Evolutionary conservation across 106 monocot genomes (phyloP).

Genomic region (Narthecium ossifragum): DNA sequence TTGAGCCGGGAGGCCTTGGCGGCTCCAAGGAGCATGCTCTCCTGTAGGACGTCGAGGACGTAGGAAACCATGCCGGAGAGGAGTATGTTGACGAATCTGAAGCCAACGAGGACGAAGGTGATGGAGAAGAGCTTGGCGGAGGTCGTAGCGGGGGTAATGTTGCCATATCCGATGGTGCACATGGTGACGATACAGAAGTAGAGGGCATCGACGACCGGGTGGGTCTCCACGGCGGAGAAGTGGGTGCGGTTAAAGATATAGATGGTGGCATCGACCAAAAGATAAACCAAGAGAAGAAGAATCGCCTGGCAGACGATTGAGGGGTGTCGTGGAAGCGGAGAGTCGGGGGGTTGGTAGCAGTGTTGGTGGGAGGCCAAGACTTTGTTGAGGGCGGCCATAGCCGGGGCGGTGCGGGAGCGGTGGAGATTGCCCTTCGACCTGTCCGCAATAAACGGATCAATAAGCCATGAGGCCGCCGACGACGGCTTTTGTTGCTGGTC

Average conservation of each 20-base stretch:
- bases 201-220: slow-evolving; percentile 72
- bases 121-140: slow-evolving; percentile 79
- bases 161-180: slow-evolving; percentile 94
- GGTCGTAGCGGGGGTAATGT: slow-evolving; percentile 69
- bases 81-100: slow-evolving; percentile 83
- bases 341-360: background rate
- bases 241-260: slow-evolving; percentile 41
- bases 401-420: slow-evolving; percentile 71
- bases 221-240: slow-evolving; percentile 37
- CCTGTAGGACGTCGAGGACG: slow-evolving; percentile 76
- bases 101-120: slow-evolving; percentile 74
- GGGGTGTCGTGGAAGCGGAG: background rate
- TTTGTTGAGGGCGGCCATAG: slow-evolving; percentile 46
- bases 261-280: slow-evolving; percentile 56
- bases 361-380: background rate
- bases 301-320: slow-evolving; percentile 43
- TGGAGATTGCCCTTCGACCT: slow-evolving; percentile 37
- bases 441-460: too few relatives aligned
- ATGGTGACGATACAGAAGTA: slow-evolving; percentile 94
- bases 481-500: too few relatives aligned
- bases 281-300: slow-evolving; percentile 55
- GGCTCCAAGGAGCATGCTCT: too few relatives aligned
- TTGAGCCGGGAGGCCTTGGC: too few relatives aligned
- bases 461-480: too few relatives aligned
- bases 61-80: slow-evolving; percentile 74